These are phyloP conservation scores for Nakazawaea ernobii DNA, from an alignment of 805 yeast species.

Conservation along the genomic window DNA sequence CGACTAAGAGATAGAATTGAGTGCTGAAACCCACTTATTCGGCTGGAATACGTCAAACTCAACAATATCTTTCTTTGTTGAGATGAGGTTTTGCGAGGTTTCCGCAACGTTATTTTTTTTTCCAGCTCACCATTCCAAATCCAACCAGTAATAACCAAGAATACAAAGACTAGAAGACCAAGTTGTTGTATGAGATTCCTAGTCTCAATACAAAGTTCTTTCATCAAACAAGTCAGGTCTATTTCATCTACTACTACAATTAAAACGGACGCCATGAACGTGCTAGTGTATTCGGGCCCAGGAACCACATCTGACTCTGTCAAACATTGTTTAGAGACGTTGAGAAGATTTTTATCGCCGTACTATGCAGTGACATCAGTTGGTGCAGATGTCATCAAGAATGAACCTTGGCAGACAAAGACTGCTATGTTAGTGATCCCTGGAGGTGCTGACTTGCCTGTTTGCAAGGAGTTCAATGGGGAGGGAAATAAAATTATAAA, in stretches of 20 bases:
- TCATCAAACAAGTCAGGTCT: neutral
- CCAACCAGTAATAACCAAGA: neutral
- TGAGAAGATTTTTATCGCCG: constrained; percentile 74
- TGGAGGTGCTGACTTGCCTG: constrained; percentile 95
- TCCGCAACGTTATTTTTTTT: neutral
- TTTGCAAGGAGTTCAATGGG: constrained; percentile 69
- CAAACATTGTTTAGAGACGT: constrained; percentile 72
- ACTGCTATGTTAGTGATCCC: constrained; percentile 82
- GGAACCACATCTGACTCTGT: constrained; percentile 89
- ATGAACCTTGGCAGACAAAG: constrained; percentile 86
- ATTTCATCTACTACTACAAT: neutral
- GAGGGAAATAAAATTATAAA: constrained; percentile 54
- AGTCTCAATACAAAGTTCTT: neutral
- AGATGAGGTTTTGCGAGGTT: no score
- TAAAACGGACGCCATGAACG: constrained; percentile 45
- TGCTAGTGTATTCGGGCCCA: constrained; percentile 66
- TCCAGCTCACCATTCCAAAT: neutral
- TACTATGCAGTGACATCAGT: constrained; percentile 80
- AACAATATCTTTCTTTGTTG: neutral
- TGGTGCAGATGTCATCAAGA: constrained; percentile 50
- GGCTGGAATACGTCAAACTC: neutral
- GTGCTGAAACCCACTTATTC: no score
- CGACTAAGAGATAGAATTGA: neutral
- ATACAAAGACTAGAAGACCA: no score
- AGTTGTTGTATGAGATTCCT: neutral